Evolutionary conservation across 805 yeast species (phyloP).

Genomic region (Saccharomycopsis sp.): DNA sequence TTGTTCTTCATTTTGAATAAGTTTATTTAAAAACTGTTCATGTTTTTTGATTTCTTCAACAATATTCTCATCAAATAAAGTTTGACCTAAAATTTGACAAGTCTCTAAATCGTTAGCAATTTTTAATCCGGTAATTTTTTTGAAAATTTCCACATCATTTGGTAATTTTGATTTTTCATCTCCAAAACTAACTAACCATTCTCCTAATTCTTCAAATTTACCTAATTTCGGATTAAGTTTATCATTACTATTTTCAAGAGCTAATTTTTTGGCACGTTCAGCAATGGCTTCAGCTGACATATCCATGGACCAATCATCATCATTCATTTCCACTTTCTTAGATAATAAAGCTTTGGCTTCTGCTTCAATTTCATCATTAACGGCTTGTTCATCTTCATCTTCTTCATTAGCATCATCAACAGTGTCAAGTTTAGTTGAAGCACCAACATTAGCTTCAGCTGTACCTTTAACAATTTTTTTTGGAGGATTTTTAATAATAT

Average conservation of each 20-base stretch:
- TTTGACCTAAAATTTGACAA: conserved; percentile 87
- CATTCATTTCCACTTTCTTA: conserved; percentile 6
- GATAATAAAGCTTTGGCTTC: conserved; percentile 25
- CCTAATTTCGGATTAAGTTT: conserved; percentile 26
- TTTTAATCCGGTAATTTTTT: conserved; percentile 73
- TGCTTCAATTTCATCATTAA: conserved; percentile 34
- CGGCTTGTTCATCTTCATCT: conserved; percentile 31
- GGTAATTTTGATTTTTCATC: conserved; percentile 55
- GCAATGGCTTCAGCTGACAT: conserved; percentile 19
- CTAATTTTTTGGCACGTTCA: conserved; percentile 15
- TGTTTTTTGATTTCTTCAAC: conserved; percentile 50
- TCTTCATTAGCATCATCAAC: conserved; percentile 3
- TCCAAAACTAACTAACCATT: conserved; percentile 25
- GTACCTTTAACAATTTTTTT: conserved; percentile 49
- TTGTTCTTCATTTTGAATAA: conserved; percentile 53
- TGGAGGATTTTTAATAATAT: conserved; percentile 38
- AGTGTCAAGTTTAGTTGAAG: not conserved
- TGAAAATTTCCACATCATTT: conserved; percentile 82
- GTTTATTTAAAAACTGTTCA: conserved; percentile 71
- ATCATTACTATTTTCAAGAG: conserved; percentile 58
- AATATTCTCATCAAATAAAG: conserved; percentile 70
- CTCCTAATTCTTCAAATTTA: conserved; percentile 25
- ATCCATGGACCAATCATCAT: conserved; percentile 19
- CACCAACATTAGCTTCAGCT: conserved; percentile 34
- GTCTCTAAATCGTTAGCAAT: conserved; percentile 65